Percentiles rank a stretch among this genome's conserved stretches.
Conservation (phyloP, 2,329 filamentous ascomycete genomes). For the Aureobasidium musti region DNA sequence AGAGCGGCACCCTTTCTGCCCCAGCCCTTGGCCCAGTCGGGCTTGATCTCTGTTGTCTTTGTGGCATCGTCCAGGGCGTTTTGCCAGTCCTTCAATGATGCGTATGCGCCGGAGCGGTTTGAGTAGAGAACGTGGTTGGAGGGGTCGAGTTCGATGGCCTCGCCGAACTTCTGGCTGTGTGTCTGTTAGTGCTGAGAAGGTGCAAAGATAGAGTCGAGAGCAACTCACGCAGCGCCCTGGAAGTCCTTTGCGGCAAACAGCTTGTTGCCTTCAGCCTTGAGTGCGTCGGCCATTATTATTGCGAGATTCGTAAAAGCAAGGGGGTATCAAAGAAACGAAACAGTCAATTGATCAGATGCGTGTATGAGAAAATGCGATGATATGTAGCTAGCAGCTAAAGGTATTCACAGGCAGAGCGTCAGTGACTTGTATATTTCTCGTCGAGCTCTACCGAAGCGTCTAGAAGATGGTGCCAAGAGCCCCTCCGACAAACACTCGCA, state of each 20-base stretch:
- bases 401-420: neutral
- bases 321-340: constrained; percentile 27
- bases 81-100: constrained; percentile 85
- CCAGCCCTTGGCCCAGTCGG: constrained; percentile 98
- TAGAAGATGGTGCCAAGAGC: neutral
- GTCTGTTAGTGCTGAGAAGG: constrained; percentile 32
- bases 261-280: constrained; percentile 98
- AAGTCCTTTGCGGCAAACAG: constrained; percentile 98
- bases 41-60: constrained; percentile 92
- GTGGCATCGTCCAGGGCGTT: constrained; percentile 84
- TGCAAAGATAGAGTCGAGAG: neutral
- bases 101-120: constrained; percentile 85
- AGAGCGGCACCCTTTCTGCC: constrained; percentile 87
- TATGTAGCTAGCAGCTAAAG: neutral
- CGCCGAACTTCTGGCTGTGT: constrained; percentile 82
- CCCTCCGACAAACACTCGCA: neutral
- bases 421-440: constrained; percentile 8
- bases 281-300: constrained; percentile 64
- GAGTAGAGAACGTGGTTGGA: constrained; percentile 96
- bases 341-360: constrained; percentile 9
- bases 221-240: constrained; percentile 84
- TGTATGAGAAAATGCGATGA: neutral
- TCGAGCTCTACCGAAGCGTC: constrained; percentile 11
- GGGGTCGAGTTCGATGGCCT: constrained; percentile 86
- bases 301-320: constrained; percentile 6